phyloP scores from a whole-genome alignment of 257 asterid species.

The Solanum raphanifolium region DNA sequence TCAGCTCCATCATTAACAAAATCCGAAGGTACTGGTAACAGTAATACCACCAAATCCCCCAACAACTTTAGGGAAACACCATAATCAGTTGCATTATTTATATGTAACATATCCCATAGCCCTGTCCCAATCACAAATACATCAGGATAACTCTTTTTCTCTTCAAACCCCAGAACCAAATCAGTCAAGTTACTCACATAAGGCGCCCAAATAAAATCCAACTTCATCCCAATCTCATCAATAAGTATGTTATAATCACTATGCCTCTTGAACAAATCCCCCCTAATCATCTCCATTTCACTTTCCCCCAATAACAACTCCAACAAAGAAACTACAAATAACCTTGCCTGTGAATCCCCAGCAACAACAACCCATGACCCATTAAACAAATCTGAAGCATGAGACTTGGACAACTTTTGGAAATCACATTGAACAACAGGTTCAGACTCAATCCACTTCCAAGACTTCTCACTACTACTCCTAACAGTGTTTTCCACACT shows the following conservation, averaged over 20 bases:
- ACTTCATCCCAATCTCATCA: constrained; percentile 69
- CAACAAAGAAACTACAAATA: constrained; percentile 68
- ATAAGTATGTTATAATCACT: constrained; percentile 60
- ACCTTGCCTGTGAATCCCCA: constrained; percentile 89
- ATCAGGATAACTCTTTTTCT: constrained; percentile 46
- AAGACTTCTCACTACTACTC: constrained; percentile 15
- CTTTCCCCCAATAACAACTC: constrained; percentile 60
- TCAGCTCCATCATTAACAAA: constrained; percentile 20
- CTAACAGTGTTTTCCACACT: background rate
- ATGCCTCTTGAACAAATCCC: constrained; percentile 88
- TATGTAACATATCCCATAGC: constrained; percentile 87
- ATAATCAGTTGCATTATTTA: constrained; percentile 50
- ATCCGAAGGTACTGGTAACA: constrained; percentile 52
- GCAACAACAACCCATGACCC: constrained; percentile 93
- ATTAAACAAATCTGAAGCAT: constrained; percentile 71
- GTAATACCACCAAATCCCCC: constrained; percentile 45
- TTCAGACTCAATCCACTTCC: constrained; percentile 60
- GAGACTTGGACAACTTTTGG: constrained; percentile 50
- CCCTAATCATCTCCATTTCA: constrained; percentile 35
- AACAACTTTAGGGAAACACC: constrained; percentile 36
- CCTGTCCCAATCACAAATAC: constrained; percentile 87
- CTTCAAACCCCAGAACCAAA: constrained; percentile 28
- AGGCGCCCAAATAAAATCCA: constrained; percentile 93
- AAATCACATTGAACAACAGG: constrained; percentile 56
- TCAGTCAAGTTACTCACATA: constrained; percentile 61